phyloP scores from a whole-genome alignment of 257 asterid genomes.

The Scutellaria baicalensis region DNA sequence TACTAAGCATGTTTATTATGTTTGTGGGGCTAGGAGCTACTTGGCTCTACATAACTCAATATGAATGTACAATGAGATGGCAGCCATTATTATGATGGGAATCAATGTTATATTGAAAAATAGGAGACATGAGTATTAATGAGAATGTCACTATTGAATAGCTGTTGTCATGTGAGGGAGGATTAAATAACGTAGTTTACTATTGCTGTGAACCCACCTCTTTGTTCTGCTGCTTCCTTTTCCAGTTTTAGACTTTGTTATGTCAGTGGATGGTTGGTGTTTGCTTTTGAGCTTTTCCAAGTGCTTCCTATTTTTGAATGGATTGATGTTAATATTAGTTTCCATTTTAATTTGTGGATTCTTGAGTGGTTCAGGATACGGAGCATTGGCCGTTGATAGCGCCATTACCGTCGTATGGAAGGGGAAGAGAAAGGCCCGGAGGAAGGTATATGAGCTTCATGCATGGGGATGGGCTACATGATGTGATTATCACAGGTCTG shows the following conservation, averaged over 20 bases:
- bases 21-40: slow-evolving; percentile 28
- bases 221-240: background rate
- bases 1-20: background rate
- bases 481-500: slow-evolving; percentile 84
- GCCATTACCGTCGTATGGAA: slow-evolving; percentile 92
- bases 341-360: background rate
- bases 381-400: slow-evolving; percentile 67
- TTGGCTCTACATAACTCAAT: slow-evolving; percentile 25
- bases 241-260: background rate
- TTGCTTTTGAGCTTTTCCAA: background rate
- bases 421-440: slow-evolving; percentile 95
- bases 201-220: too few relatives aligned
- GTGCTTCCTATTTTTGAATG: background rate
- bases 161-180: too few relatives aligned
- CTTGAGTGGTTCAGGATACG: slow-evolving; percentile 43
- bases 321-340: background rate
- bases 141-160: too few relatives aligned
- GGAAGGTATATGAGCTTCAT: slow-evolving; percentile 88
- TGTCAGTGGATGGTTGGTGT: background rate
- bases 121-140: too few relatives aligned
- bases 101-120: background rate
- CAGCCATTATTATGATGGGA: slow-evolving; percentile 22
- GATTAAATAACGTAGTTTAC: too few relatives aligned
- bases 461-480: slow-evolving; percentile 85
- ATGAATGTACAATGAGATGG: slow-evolving; percentile 14